These are phyloP conservation scores for Trichoderma simmonsii DNA, from an alignment of 2,329 filamentous ascomycete genomes.

Conservation along the genomic window DNA sequence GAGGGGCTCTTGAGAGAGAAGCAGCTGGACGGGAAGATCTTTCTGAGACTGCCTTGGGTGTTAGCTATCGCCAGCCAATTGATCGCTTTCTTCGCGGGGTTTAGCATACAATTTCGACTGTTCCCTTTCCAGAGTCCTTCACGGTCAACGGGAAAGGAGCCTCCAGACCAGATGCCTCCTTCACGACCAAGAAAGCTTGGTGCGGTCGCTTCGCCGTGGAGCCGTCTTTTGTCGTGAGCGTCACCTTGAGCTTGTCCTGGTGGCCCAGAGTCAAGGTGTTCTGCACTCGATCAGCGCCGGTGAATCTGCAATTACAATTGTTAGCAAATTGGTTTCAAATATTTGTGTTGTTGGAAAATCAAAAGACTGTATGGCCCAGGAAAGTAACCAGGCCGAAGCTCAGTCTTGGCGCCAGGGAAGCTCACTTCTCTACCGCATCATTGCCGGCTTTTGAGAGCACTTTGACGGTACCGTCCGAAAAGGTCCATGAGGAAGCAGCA, in stretches of 20 bases:
- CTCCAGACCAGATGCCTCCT: conserved; percentile 76
- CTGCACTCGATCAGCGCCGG: conserved; percentile 56
- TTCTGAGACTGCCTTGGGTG: conserved; percentile 65
- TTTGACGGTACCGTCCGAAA: conserved; percentile 68
- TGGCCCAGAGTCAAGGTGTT: conserved; percentile 63
- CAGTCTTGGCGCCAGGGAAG: conserved; percentile 17
- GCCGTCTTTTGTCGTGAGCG: conserved; percentile 76
- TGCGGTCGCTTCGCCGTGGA: conserved; percentile 80
- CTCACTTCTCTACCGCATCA: conserved; percentile 65
- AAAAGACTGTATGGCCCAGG: background rate
- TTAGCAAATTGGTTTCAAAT: conserved; percentile 25
- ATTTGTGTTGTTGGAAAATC: background rate
- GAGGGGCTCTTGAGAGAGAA: conserved; percentile 64
- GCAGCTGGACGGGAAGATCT: conserved; percentile 82
- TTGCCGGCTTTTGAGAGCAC: conserved; percentile 64
- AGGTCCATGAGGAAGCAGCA: conserved; percentile 64
- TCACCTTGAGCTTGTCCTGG: conserved; percentile 74
- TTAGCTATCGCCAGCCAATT: conserved; percentile 27
- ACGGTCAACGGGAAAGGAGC: conserved; percentile 79
- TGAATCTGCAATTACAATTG: conserved; percentile 49
- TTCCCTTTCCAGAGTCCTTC: conserved; percentile 85
- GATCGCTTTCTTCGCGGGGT: background rate
- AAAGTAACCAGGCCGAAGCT: background rate
- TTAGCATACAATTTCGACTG: conserved; percentile 73
- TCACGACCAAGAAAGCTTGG: conserved; percentile 85